Conservation (phyloP, 306 rosid genomes). For the Vicia sativa region DNA sequence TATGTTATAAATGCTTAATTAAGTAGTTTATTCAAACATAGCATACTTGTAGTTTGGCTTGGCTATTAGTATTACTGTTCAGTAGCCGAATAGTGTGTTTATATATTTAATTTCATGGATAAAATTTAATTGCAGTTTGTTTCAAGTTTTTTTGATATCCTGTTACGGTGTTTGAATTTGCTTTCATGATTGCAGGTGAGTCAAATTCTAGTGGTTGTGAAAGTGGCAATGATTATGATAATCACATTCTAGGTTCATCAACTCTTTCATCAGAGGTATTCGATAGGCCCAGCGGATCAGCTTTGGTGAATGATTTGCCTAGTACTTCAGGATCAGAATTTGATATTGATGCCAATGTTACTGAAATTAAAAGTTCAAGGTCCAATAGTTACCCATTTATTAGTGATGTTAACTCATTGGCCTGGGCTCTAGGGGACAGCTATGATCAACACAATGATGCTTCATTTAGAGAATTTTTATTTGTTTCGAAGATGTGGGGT, state of each 20-base stretch:
- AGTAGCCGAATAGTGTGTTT: neutral
- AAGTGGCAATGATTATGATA: constrained; percentile 35
- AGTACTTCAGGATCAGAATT: constrained; percentile 52
- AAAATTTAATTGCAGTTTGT: constrained; percentile 8
- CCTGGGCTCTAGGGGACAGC: constrained; percentile 79
- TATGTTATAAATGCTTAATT: neutral
- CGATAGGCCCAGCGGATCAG: constrained; percentile 41
- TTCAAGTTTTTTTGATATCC: constrained; percentile 24
- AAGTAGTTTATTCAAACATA: neutral
- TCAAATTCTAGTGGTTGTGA: constrained; percentile 40
- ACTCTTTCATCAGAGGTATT: constrained; percentile 43
- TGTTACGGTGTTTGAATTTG: constrained; percentile 26
- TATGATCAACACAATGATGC: constrained; percentile 67
- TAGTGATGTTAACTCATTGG: constrained; percentile 76
- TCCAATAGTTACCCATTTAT: constrained; percentile 55
- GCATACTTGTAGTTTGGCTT: constrained; percentile 17
- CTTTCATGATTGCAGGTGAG: constrained; percentile 54
- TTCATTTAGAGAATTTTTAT: constrained; percentile 73
- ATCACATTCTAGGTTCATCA: constrained; percentile 44
- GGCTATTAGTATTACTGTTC: neutral
- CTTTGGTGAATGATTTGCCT: constrained; percentile 49
- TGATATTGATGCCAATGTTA: constrained; percentile 44
- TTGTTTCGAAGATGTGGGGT: constrained; percentile 76
- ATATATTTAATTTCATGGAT: neutral
- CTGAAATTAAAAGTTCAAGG: constrained; percentile 47